Evolutionary conservation across 805 yeast genomes (phyloP), one percentile per base, ranked within the genome.

Genomic region (Suhomyces sp.): DNA sequence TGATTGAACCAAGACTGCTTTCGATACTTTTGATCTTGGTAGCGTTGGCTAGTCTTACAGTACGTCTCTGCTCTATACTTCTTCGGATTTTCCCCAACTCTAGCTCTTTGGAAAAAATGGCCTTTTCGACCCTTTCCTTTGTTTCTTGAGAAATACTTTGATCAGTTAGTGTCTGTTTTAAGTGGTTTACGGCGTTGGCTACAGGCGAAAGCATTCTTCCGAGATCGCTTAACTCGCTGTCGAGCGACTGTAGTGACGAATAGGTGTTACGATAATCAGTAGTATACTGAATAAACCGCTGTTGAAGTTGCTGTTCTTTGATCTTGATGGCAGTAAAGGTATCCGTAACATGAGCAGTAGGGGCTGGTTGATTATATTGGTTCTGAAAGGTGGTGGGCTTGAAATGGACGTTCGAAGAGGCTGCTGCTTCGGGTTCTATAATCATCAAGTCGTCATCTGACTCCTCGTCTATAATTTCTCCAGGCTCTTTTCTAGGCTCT

Each of bases 361-460:
- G 53, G 2, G 54, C 53, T 1, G 60, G 58, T 13, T 33, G 38
- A 26, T 56, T 54, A 48, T 23, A 52, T 26, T 12, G 23, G 24
- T 26, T 17, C 40, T 50, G 52, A 23, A 57, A 57, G 2, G 57
- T 46, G 1, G 57, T 53, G 6, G 55, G 56, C 31, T 57, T 57
- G 53, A 57, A 57, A 6, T 50, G 49, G 27, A 44, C 41, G 22
- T 52, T 49, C 15, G 47, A 26, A 8, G 51, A 45, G 2, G 49
- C 53, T 5, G 52, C 50, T 7, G 50, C 52, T 29, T 44, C 40
- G 26, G 42, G 42, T 22, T 55, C 60, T 23, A 57, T 27, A 8
- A 53, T 56, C 17, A 54, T 47, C 13, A 57, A 27, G 26, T 57
- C 60, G 15, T 57, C 60, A 12, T 55, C 57, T 5, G 45, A 33